phyloP scores from a whole-genome alignment of 305 asterid genomes.

The Fraxinus velutina region DNA sequence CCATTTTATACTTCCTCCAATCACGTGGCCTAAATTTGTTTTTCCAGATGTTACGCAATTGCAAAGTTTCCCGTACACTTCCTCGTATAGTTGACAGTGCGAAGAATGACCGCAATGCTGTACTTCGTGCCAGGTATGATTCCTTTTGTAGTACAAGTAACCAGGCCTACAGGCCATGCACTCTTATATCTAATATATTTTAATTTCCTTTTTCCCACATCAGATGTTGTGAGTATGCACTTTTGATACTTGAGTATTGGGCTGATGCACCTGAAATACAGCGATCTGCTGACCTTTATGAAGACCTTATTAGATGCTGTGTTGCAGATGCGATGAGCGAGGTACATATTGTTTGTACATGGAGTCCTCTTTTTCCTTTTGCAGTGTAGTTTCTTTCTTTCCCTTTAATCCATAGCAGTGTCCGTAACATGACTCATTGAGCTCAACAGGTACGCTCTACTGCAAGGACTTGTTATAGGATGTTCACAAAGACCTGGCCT shows the following conservation, averaged over 20 bases:
- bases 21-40: conserved; percentile 24
- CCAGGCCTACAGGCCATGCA: conserved; percentile 13
- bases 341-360: conserved; percentile 43
- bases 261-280: conserved; percentile 98
- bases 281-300: conserved; percentile 91
- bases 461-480: conserved; percentile 90
- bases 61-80: conserved; percentile 90
- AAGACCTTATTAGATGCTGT: conserved; percentile 89
- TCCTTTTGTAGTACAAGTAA: conserved; percentile 15
- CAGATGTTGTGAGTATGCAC: conserved; percentile 98
- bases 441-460: conserved; percentile 84
- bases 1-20: conserved; percentile 1
- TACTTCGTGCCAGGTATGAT: conserved; percentile 90
- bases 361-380: neutral
- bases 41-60: conserved; percentile 86
- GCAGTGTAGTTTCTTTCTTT: neutral
- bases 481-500: conserved; percentile 98
- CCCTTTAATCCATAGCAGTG: conserved; percentile 18
- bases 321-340: conserved; percentile 99
- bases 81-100: conserved; percentile 88
- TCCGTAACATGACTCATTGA: conserved; percentile 21
- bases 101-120: conserved; percentile 84
- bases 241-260: conserved; percentile 91
- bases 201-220: conserved; percentile 17
- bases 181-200: neutral